Base-by-base conservation (phyloP, 306 rosid genomes). In the Clitoria ternatea region DNA sequence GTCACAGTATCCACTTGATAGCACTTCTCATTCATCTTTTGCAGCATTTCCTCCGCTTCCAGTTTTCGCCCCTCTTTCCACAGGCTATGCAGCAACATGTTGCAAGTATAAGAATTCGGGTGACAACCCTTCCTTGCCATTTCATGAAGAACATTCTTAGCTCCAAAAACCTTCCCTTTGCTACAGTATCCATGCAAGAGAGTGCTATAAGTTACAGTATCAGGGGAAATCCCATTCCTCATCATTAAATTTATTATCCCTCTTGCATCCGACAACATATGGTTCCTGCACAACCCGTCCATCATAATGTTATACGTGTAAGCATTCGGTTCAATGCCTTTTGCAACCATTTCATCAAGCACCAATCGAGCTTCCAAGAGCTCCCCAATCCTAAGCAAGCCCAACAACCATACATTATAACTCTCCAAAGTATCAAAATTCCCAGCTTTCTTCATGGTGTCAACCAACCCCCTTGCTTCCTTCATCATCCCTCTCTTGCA, bases 31-130 rank as follows among this genome's bases (percentile, higher is more conserved):
- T 84, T 85, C 96, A 89, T 94, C 87, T 70, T 90, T 65, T 76
- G 83, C 64, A 89, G 86, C 80, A 89, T 66, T 65, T 90, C 86
- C 87, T 90, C 91, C 2, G 96, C 98, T 77, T 94, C 97, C 35
- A 66, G 83, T 55, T 76, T 80, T 65, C 89, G 82, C 82, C 92
- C 95, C 83, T 94, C 88, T 72, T 87, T 90, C 95, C 97, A 94
- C 22, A 94, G 77, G 82, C 97, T 94, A 72, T 89, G 90, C 77
- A 94, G 82, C 81, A 94, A 79, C 30, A 82, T 87, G 77, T 90
- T 90, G 79, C 97, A 94, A 61, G 98, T 90, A 70, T 81, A 86
- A 76, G 84, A 80, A 77, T 94, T 94, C 24, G 98, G 98, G 48
- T 61, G 77, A 77, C 96, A 87, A 60, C 81, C 53, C 50, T 77